Conservation (phyloP, 495 filamentous ascomycete species). For the Annulohypoxylon moriforme region DNA sequence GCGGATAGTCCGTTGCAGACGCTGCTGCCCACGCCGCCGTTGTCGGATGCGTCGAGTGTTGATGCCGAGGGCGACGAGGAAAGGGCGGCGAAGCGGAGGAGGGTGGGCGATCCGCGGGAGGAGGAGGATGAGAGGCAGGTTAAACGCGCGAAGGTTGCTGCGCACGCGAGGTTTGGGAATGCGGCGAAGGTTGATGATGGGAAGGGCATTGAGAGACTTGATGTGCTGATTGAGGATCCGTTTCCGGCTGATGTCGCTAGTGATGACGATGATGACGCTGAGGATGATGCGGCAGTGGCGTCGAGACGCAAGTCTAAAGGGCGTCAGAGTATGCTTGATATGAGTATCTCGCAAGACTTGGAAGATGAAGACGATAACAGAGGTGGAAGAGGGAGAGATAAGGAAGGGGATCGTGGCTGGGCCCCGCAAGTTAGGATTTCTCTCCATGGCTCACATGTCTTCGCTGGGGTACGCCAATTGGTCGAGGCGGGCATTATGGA, state of each 20-base stretch:
- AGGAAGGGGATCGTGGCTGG: conserved; percentile 55
- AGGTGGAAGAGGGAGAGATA: conserved; percentile 19
- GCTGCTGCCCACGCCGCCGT: conserved; percentile 53
- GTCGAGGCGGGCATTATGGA: conserved; percentile 79
- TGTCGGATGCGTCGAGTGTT: conserved; percentile 49
- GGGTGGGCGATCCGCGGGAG: conserved; percentile 39
- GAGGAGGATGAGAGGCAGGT: conserved; percentile 49
- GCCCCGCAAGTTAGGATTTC: conserved; percentile 69
- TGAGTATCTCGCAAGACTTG: conserved; percentile 35
- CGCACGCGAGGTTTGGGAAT: conserved; percentile 67
- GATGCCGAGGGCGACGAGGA: conserved; percentile 37
- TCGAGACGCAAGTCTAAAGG: conserved; percentile 33
- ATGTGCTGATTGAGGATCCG: conserved; percentile 68
- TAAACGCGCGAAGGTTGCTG: conserved; percentile 60
- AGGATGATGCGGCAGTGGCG: conserved; percentile 49
- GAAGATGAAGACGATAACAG: conserved; percentile 45
- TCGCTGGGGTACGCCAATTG: conserved; percentile 78
- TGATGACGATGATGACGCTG: conserved; percentile 27
- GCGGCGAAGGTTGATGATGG: conserved; percentile 63
- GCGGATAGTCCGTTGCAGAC: conserved; percentile 69
- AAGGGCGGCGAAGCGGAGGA: conserved; percentile 10
- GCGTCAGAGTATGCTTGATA: conserved; percentile 49
- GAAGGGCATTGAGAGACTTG: conserved; percentile 67
- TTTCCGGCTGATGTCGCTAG: conserved; percentile 58
- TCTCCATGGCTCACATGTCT: conserved; percentile 82